Base-by-base conservation (phyloP, 2,329 filamentous ascomycete species). In the Pochonia chlamydosporia region DNA sequence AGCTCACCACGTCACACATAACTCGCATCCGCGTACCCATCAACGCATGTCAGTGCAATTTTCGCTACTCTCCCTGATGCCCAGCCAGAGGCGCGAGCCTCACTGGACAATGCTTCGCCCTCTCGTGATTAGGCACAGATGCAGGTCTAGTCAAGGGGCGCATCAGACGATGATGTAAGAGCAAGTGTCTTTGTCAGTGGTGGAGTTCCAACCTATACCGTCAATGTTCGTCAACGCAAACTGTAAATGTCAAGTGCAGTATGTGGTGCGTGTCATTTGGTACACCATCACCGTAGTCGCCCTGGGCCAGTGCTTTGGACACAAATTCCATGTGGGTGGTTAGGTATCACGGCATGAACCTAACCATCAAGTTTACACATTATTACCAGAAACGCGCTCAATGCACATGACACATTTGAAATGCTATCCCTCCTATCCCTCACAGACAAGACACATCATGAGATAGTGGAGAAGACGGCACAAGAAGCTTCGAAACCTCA, bases 1-100 rank as follows among this genome's bases (percentile, higher is more conserved):
- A 24, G 43, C 40, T 40, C 42, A 47, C 44, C 47, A 52, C 52
- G 52, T 52, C 52, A 47, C 44, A 49, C 47, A 16, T 20, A 46
- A 24, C 36, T 42, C 49, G 23, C 46, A 30, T 25, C 25, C n/a
- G 35, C 31, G 30, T 23, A 1, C 6, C 13, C 35, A 39, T 23
- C 3, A 11, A 39, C 28, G 18, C 31, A 24, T 21, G 31, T 40
- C 23, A 28, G 26, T 30, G 11, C 46, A 11, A 16, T 20, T 13
- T 24, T 18, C 20, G 20, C 25, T 28, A 24, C 8, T 21, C 39
- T 26, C n/a, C 14, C 7, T 30, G 24, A 8, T 47, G 39, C 35
- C 41, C 30, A 43, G 40, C 40, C 4, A 28, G 23, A 24, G 14
- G 20, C 37, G 28, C 39, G 24, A 7, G 45, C 28, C 25, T 37